A percentile compares a stretch with the other conserved stretches of the same genome.
These are phyloP conservation scores for Wickerhamiella domercqiae DNA, from an alignment of 805 yeast genomes.

Conservation along the genomic window DNA sequence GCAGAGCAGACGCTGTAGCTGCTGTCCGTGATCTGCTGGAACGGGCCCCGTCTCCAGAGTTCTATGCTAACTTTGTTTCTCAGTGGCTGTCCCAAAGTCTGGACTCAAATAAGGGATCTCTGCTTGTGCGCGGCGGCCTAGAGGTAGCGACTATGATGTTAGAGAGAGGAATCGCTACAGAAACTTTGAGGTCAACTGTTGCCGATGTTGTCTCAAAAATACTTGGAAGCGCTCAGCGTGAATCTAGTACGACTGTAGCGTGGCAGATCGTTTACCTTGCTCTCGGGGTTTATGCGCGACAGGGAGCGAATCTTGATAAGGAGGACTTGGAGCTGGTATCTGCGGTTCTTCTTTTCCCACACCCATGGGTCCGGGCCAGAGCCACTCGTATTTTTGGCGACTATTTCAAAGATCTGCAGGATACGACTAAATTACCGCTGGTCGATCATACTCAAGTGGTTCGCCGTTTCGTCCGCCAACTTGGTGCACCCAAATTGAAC, in stretches of 20 bases:
- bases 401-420: constrained; percentile 31
- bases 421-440: constrained; percentile 23
- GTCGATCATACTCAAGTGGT: constrained; percentile 46
- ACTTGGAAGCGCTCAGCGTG: constrained; percentile 2
- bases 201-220: constrained; percentile 1
- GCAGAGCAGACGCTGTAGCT: constrained; percentile 69
- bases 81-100: constrained; percentile 11
- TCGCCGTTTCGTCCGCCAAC: constrained; percentile 54
- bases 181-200: constrained; percentile 4
- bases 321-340: constrained; percentile 31
- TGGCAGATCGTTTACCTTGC: constrained; percentile 74
- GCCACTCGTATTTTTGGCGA: constrained; percentile 45
- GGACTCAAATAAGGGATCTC: neutral
- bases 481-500: constrained; percentile 62
- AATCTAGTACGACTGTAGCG: constrained; percentile 29
- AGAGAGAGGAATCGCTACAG: neutral
- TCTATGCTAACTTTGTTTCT: constrained; percentile 2
- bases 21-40: constrained; percentile 32
- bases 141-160: constrained; percentile 13
- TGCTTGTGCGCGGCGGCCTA: constrained; percentile 16
- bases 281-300: constrained; percentile 27
- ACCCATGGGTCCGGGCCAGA: constrained; percentile 72
- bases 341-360: constrained; percentile 60
- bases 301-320: constrained; percentile 15
- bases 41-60: neutral